Base-by-base conservation (phyloP, 768 basidiomycete species). In the Boletus edulis region DNA sequence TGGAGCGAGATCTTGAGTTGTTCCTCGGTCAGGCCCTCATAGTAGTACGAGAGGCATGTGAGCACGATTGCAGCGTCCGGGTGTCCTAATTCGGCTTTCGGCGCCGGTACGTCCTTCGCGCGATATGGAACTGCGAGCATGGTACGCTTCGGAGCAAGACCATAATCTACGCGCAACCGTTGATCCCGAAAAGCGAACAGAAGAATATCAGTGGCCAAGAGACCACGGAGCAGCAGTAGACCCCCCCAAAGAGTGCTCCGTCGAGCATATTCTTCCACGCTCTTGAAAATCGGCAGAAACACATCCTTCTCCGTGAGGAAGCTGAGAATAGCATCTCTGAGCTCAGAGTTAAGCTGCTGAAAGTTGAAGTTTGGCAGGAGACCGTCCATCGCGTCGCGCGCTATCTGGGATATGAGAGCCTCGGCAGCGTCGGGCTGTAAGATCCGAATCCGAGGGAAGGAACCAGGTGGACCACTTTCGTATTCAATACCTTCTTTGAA, bases 141-240 rank as follows among this genome's bases (percentile, higher is more conserved):
- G 1, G 79, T 73, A 6, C 81, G 73, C 7, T 44, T 56, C 2
- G 59, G 60, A 45, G 77, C 76, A 5, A 80, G 72, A 3, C 81
- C 81, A 56, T 79, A 83, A 43, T 82, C 76, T 0, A 82, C 81
- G 29, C 81, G 62, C 78, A 78, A 82, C 12, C 79, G 73, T 44
- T 68, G 71, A 17, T 73, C 67, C 31, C 61, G 63, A 0, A 83
- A 62, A 1, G 65, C 63, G 47, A 75, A 74, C 2, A 64, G 38
- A 2, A 83, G 65, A 10, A 83, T 72, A 0, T 75, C 77, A 2
- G 69, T 64, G 0, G 68, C 74, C 32, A 82, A 50, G 2, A 82
- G 63, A 2, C 81, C 81, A 2, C 80, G 75, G 10, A 78, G 67
- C 2, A 81, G 66, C 1, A 82, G 68, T 14, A 82, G 50, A 34